Evolutionary conservation across 2,329 filamentous ascomycete species (phyloP).

Genomic region (Keithomyces neogunnii): DNA sequence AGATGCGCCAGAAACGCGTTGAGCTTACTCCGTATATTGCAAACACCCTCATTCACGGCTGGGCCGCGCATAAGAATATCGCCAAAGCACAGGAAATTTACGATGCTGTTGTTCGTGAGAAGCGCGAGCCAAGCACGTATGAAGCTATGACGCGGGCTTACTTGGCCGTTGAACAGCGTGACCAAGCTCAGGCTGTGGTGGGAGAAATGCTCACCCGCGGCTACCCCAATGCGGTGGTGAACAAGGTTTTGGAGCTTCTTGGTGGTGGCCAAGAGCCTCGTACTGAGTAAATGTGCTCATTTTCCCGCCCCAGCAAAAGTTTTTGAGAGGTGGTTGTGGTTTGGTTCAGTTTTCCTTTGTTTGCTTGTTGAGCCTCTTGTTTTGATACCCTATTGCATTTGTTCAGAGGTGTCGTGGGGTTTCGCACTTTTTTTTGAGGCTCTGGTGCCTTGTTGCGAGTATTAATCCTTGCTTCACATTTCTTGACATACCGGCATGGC

Average conservation of each 20-base stretch:
- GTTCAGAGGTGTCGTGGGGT: slow-evolving; percentile 12
- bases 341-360: slow-evolving; percentile 7
- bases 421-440: slow-evolving; percentile 11
- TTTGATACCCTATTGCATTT: slow-evolving; percentile 17
- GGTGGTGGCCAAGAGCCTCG: slow-evolving; percentile 42
- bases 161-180: slow-evolving; percentile 73
- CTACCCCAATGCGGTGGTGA: slow-evolving; percentile 84
- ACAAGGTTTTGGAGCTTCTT: slow-evolving; percentile 88
- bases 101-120: slow-evolving; percentile 63
- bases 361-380: slow-evolving; percentile 10
- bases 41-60: slow-evolving; percentile 95
- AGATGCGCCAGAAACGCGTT: slow-evolving; percentile 68
- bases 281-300: slow-evolving; percentile 18
- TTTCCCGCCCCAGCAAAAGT: neutral
- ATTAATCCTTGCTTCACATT: slow-evolving; percentile 2
- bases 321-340: slow-evolving; percentile 3
- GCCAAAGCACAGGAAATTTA: slow-evolving; percentile 72
- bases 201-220: slow-evolving; percentile 85
- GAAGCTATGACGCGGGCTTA: slow-evolving; percentile 97
- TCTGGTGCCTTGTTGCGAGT: slow-evolving; percentile 2
- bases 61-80: slow-evolving; percentile 79
- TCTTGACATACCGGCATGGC: slow-evolving; percentile 14
- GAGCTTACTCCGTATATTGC: slow-evolving; percentile 96
- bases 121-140: slow-evolving; percentile 93
- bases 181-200: slow-evolving; percentile 68